Evolutionary conservation across 768 basidiomycete species (phyloP).

Genomic region (Russula sp.): DNA sequence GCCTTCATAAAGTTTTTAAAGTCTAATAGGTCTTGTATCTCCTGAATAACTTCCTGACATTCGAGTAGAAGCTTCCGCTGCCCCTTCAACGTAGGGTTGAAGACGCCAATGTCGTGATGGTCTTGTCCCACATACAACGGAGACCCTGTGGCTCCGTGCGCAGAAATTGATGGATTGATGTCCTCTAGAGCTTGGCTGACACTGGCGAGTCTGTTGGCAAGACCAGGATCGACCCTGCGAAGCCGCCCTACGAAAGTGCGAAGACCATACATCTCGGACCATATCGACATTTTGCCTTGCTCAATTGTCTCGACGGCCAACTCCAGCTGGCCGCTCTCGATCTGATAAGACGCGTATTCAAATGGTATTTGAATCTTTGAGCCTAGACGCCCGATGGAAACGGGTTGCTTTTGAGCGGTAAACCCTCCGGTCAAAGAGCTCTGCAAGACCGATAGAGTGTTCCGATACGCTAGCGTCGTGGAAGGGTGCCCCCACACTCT

Average conservation of each 20-base stretch:
- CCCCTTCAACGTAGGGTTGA: background rate
- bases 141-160: background rate
- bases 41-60: background rate
- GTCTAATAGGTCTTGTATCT: background rate
- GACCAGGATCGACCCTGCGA: background rate
- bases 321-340: background rate
- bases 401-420: background rate
- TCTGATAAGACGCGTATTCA: slow-evolving; percentile 1
- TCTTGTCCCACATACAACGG: background rate
- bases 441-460: background rate
- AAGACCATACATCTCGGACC: slow-evolving; percentile 10
- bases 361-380: background rate
- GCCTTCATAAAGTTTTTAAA: slow-evolving; percentile 4
- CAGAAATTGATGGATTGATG: background rate
- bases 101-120: background rate
- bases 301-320: slow-evolving; percentile 10
- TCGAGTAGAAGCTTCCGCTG: background rate
- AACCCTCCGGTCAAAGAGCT: background rate
- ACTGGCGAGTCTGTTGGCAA: background rate
- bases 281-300: slow-evolving; percentile 1
- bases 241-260: background rate
- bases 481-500: background rate
- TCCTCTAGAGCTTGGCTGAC: background rate
- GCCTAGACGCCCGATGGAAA: background rate
- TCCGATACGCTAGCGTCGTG: slow-evolving; percentile 1